A percentile compares a stretch with the other conserved stretches of the same genome.
These are phyloP conservation scores for Volvariella volvacea DNA, from an alignment of 1,284 basidiomycete genomes.

Conservation along the genomic window DNA sequence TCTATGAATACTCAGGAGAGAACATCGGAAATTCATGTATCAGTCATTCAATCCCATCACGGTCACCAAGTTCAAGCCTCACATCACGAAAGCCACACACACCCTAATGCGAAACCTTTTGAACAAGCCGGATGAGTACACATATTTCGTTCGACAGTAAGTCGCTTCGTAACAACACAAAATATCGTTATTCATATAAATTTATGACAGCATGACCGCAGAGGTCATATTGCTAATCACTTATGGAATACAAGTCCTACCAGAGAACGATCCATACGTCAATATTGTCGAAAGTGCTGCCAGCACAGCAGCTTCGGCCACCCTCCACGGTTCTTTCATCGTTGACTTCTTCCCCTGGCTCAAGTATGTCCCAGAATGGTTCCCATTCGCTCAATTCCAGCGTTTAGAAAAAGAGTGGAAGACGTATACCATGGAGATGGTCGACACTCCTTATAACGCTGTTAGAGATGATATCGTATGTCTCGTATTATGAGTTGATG, in stretches of 20 bases:
- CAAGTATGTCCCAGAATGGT: slow-evolving; percentile 32
- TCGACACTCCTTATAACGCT: slow-evolving; percentile 24
- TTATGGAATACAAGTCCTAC: too few species aligned
- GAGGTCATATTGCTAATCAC: too few species aligned
- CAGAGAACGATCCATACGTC: slow-evolving; percentile 6
- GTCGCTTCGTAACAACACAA: neutral
- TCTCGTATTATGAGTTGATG: too few species aligned
- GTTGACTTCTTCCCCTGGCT: slow-evolving; percentile 16
- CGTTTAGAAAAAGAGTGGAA: slow-evolving; percentile 27
- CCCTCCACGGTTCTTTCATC: slow-evolving; percentile 11
- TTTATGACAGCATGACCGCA: neutral
- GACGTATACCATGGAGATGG: slow-evolving; percentile 11
- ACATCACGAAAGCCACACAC: neutral
- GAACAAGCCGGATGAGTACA: slow-evolving; percentile 1
- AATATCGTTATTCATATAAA: neutral
- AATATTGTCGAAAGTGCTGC: slow-evolving; percentile 7
- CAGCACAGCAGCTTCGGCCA: slow-evolving; percentile 4
- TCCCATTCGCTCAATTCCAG: slow-evolving; percentile 36
- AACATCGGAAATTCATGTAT: too few species aligned
- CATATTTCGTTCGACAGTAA: slow-evolving; percentile 2
- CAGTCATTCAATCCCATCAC: slow-evolving; percentile 6
- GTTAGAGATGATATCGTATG: slow-evolving; percentile 13
- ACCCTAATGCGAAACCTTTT: neutral
- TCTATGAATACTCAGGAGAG: too few species aligned
- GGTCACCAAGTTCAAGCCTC: slow-evolving; percentile 2